phyloP scores from a whole-genome alignment of 768 basidiomycete genomes.

The Kwoniella mangroviensis region DNA sequence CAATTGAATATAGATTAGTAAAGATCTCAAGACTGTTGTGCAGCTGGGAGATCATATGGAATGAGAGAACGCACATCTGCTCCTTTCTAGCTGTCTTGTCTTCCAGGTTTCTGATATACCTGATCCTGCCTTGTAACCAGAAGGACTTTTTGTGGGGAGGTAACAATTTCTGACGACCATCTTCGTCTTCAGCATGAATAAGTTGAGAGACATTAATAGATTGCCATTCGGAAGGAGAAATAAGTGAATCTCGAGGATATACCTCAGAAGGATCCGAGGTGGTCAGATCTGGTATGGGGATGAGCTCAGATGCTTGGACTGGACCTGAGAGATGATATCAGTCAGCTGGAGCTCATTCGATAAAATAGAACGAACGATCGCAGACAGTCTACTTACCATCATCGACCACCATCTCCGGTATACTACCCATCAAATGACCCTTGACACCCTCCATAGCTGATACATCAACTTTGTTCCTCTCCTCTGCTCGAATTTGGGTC shows the following conservation, averaged over 20 bases:
- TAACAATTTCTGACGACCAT: conserved; percentile 66
- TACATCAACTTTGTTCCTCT: conserved; percentile 88
- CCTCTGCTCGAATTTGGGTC: conserved; percentile 77
- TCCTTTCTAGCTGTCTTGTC: conserved; percentile 51
- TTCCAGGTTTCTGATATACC: conserved; percentile 34
- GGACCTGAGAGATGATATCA: conserved; percentile 19
- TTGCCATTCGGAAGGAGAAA: conserved; percentile 80
- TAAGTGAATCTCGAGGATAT: conserved; percentile 66
- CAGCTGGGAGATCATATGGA: neutral
- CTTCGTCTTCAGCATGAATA: conserved; percentile 62
- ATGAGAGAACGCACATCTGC: conserved; percentile 63
- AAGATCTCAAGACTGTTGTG: neutral
- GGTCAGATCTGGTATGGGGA: conserved; percentile 72
- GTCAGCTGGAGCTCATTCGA: no score
- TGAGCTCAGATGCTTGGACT: conserved; percentile 63
- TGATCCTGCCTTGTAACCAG: conserved; percentile 68
- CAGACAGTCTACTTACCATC: no score
- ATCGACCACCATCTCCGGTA: conserved; percentile 75
- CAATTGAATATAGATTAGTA: no score
- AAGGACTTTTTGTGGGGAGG: conserved; percentile 65
- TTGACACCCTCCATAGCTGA: conserved; percentile 83
- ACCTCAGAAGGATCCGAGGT: conserved; percentile 73
- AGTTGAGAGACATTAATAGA: conserved; percentile 67
- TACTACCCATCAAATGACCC: conserved; percentile 78
- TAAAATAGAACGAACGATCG: no score